Evolutionary conservation across 768 basidiomycete species (phyloP).

Genomic region (Pisolithus orientalis): DNA sequence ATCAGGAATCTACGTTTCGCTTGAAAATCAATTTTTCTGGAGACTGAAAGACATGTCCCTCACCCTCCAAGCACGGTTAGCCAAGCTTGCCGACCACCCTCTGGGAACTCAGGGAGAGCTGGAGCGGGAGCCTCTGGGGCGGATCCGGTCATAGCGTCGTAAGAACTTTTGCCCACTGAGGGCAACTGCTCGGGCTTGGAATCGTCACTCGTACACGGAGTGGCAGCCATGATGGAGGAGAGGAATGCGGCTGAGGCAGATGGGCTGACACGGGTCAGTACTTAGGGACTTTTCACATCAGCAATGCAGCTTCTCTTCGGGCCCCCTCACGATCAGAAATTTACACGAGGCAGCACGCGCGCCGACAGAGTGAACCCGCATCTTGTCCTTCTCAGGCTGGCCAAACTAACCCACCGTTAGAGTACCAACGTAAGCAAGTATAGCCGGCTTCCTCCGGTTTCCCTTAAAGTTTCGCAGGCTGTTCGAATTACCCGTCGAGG

Average conservation of each 20-base stretch:
- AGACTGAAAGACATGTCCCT: constrained; percentile 5
- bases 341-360: constrained; percentile 1
- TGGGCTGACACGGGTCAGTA: not conserved
- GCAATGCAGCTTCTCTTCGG: constrained; percentile 9
- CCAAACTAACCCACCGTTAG: no score
- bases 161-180: not conserved
- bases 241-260: not conserved
- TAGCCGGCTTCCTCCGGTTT: no score
- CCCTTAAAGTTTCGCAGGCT: no score
- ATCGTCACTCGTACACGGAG: not conserved
- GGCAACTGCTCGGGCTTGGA: constrained; percentile 1
- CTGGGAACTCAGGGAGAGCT: constrained; percentile 28
- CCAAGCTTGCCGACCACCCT: constrained; percentile 42
- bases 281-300: constrained; percentile 8
- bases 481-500: no score
- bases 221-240: constrained; percentile 3
- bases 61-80: constrained; percentile 43
- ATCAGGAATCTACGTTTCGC: constrained; percentile 30
- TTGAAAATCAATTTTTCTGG: not conserved
- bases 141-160: not conserved
- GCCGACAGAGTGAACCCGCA: constrained; percentile 1
- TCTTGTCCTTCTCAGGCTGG: no score
- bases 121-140: not conserved
- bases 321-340: not conserved
- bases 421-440: no score